Evolutionary conservation across 768 basidiomycete species (phyloP).

Genomic region (Mycena vulgaris): DNA sequence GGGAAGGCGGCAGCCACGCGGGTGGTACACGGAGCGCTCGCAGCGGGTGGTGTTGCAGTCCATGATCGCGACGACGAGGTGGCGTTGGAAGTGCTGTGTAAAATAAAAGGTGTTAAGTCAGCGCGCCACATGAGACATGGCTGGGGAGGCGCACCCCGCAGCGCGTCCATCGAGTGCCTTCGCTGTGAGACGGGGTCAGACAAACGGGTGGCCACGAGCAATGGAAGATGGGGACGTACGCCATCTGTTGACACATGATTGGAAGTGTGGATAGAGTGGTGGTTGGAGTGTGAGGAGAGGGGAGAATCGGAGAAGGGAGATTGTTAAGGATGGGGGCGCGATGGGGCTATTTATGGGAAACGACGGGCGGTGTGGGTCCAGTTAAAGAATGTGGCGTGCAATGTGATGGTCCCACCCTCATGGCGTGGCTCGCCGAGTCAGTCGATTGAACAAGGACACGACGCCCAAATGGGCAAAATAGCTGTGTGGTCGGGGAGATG

Average conservation of each 20-base stretch:
- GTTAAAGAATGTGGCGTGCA: too few relatives aligned
- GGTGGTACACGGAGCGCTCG: conserved; percentile 75
- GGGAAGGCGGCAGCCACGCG: conserved; percentile 66
- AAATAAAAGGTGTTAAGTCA: conserved; percentile 14
- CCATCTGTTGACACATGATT: conserved; percentile 81
- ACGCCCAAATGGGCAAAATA: too few relatives aligned
- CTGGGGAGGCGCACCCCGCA: conserved; percentile 69
- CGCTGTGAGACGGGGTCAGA: conserved; percentile 64
- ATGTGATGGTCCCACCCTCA: too few relatives aligned
- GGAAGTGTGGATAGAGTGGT: conserved; percentile 4
- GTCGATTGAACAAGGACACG: too few relatives aligned
- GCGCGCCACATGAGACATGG: not conserved
- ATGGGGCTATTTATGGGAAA: too few relatives aligned
- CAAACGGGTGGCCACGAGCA: not conserved
- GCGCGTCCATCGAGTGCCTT: conserved; percentile 84
- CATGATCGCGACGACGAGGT: conserved; percentile 79
- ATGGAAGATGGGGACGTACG: conserved; percentile 64
- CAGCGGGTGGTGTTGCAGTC: conserved; percentile 80
- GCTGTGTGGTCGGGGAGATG: too few relatives aligned
- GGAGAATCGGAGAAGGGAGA: not conserved
- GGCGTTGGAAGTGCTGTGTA: conserved; percentile 83
- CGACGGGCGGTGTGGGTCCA: too few relatives aligned
- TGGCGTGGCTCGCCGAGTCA: too few relatives aligned
- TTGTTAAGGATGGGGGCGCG: too few relatives aligned
- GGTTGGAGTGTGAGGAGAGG: not conserved